Conservation (phyloP, 129 eudicot species). For the Heracleum sosnowskyi region DNA sequence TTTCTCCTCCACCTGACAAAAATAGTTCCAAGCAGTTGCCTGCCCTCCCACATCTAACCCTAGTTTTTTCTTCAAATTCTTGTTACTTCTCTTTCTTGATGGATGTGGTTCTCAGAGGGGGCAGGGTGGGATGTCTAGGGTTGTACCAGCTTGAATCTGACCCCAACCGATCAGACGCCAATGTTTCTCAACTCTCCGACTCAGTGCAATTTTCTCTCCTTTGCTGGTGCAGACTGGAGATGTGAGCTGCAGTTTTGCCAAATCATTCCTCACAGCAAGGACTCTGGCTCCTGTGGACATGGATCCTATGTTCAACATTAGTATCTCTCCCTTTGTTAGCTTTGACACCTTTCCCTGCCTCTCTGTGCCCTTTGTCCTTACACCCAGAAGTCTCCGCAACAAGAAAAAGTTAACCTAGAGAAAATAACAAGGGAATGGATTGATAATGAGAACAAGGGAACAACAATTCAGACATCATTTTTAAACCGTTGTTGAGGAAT, state of each 20-base stretch:
- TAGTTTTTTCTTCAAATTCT: slow-evolving; percentile 1
- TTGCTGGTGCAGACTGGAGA: slow-evolving; percentile 96
- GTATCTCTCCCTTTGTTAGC: slow-evolving; percentile 75
- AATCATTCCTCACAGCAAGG: slow-evolving; percentile 76
- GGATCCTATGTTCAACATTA: slow-evolving; percentile 93
- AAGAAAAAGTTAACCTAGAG: slow-evolving; percentile 86
- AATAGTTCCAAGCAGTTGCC: slow-evolving; percentile 42
- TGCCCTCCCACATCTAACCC: slow-evolving; percentile 37
- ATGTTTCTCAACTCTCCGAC: slow-evolving; percentile 91
- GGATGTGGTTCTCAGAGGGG: slow-evolving; percentile 44
- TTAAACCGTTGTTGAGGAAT: neutral
- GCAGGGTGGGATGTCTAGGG: slow-evolving; percentile 88
- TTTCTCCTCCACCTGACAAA: slow-evolving; percentile 54
- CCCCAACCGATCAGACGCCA: slow-evolving; percentile 99
- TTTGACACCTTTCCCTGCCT: slow-evolving; percentile 87
- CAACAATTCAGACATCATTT: neutral
- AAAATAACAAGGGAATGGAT: neutral
- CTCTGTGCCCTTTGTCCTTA: slow-evolving; percentile 90
- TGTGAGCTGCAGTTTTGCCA: slow-evolving; percentile 86
- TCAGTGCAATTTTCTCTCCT: slow-evolving; percentile 92
- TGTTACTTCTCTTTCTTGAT: neutral
- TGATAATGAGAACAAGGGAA: neutral
- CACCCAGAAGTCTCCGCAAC: slow-evolving; percentile 81
- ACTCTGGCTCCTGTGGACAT: slow-evolving; percentile 99
- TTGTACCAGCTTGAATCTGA: slow-evolving; percentile 86